Evolutionary conservation across 306 rosid species (phyloP).

Genomic region (Vigna trinervia): DNA sequence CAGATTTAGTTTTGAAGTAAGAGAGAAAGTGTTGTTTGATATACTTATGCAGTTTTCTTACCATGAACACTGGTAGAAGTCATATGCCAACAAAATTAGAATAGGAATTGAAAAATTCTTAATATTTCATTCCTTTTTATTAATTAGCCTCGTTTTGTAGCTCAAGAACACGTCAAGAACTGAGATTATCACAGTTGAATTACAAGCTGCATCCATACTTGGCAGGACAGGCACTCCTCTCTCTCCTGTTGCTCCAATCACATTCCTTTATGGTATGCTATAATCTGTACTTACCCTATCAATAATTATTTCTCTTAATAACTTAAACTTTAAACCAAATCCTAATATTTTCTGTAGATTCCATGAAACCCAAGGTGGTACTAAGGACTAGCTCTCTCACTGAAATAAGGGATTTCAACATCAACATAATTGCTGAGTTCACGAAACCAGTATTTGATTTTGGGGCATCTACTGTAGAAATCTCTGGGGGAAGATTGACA

Average conservation of each 20-base stretch:
- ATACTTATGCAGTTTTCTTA: neutral
- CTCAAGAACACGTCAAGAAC: slow-evolving; percentile 56
- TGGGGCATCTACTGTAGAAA: slow-evolving; percentile 57
- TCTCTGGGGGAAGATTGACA: slow-evolving; percentile 63
- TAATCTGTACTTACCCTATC: slow-evolving; percentile 1
- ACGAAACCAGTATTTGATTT: slow-evolving; percentile 78
- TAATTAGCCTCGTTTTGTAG: slow-evolving; percentile 47
- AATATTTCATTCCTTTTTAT: neutral
- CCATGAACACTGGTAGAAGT: neutral
- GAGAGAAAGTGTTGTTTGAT: slow-evolving; percentile 23
- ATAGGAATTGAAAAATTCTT: neutral
- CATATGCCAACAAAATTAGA: neutral
- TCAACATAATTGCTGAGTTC: slow-evolving; percentile 67
- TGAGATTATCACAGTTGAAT: slow-evolving; percentile 53
- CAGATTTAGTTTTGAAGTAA: slow-evolving; percentile 61
- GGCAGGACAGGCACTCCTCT: slow-evolving; percentile 67
- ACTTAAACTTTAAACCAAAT: slow-evolving; percentile 32
- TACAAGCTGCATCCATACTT: slow-evolving; percentile 49
- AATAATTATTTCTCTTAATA: neutral
- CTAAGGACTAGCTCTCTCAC: slow-evolving; percentile 61
- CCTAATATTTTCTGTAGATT: slow-evolving; percentile 45
- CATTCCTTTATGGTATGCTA: slow-evolving; percentile 66
- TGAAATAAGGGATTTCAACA: slow-evolving; percentile 51
- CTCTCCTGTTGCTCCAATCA: slow-evolving; percentile 58
- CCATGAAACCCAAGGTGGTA: slow-evolving; percentile 53